Conservation (phyloP, 2,329 filamentous ascomycete species). For the Samsoniella hepiali region DNA sequence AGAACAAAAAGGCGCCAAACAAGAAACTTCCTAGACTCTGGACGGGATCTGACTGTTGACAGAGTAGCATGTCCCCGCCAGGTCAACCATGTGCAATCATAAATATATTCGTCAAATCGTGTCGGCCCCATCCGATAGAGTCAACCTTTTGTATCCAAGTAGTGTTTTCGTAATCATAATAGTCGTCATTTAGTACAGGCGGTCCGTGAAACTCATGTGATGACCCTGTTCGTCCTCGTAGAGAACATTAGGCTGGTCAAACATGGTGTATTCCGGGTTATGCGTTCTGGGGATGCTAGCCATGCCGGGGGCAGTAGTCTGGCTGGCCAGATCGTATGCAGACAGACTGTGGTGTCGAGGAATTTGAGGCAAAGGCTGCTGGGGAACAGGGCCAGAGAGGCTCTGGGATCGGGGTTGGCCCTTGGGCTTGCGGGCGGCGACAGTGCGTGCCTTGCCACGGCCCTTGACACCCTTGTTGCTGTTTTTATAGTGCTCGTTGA, state of each 20-base stretch:
- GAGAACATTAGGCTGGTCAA: conserved; percentile 43
- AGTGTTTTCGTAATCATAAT: conserved; percentile 14
- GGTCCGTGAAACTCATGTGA: conserved; percentile 41
- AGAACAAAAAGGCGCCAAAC: conserved; percentile 13
- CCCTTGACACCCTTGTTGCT: conserved; percentile 99
- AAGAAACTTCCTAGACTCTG: conserved; percentile 13
- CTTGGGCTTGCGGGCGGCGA: conserved; percentile 39
- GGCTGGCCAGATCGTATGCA: conserved; percentile 32
- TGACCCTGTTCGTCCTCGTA: conserved; percentile 45
- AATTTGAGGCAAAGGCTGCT: conserved; percentile 31
- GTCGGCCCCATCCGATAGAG: background rate
- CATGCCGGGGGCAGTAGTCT: conserved; percentile 27
- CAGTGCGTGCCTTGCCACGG: conserved; percentile 77
- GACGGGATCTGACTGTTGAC: conserved; percentile 16
- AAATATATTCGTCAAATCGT: conserved; percentile 18
- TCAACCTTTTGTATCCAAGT: background rate
- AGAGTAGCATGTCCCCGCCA: conserved; percentile 12
- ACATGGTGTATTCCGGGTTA: conserved; percentile 42
- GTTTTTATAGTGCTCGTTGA: conserved; percentile 88
- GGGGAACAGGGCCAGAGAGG: conserved; percentile 21
- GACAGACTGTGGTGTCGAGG: conserved; percentile 30
- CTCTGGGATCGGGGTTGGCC: conserved; percentile 26
- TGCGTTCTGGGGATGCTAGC: conserved; percentile 31
- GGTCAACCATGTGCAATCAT: conserved; percentile 14
- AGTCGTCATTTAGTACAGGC: conserved; percentile 39